phyloP scores from a whole-genome alignment of 192 early-diverging fungal genomes.

The Coemansia sp. region DNA sequence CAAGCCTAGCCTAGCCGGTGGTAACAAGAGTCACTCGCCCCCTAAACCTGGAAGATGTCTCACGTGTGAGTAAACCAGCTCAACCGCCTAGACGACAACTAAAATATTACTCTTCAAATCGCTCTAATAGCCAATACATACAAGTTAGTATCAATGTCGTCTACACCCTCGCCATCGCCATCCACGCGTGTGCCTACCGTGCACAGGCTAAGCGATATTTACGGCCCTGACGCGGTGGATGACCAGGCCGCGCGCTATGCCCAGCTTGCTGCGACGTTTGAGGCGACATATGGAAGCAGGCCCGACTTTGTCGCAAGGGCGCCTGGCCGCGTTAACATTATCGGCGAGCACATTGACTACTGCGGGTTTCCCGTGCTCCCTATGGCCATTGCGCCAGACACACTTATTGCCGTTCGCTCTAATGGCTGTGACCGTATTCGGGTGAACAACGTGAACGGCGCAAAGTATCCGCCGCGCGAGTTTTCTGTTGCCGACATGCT shows the following conservation, averaged over 20 bases:
- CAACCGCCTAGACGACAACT: too few species aligned
- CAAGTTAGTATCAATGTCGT: too few species aligned
- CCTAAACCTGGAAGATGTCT: constrained; percentile 1
- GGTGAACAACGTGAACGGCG: constrained; percentile 23
- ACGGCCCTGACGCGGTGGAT: constrained; percentile 28
- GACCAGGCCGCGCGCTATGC: constrained; percentile 58
- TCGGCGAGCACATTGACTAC: constrained; percentile 98
- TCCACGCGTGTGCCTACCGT: constrained; percentile 7
- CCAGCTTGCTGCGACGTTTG: constrained; percentile 55
- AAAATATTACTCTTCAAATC: too few species aligned
- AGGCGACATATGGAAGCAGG: constrained; percentile 55
- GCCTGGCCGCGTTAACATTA: constrained; percentile 95
- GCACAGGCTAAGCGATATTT: constrained; percentile 25
- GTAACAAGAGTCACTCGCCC: not conserved
- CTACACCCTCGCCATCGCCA: too few species aligned
- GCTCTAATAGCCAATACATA: too few species aligned
- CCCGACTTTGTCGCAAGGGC: constrained; percentile 87
- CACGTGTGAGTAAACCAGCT: too few species aligned
- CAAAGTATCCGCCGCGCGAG: constrained; percentile 37
- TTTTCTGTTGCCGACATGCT: constrained; percentile 50
- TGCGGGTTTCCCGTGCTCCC: constrained; percentile 93
- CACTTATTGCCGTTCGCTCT: constrained; percentile 36
- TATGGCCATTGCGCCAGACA: constrained; percentile 86
- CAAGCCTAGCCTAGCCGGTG: not conserved
- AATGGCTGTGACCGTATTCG: constrained; percentile 26